A percentile compares a stretch with the other conserved stretches of the same genome.
phyloP scores from a whole-genome alignment of 2,329 filamentous ascomycete genomes.

The Alternaria metachromatica region DNA sequence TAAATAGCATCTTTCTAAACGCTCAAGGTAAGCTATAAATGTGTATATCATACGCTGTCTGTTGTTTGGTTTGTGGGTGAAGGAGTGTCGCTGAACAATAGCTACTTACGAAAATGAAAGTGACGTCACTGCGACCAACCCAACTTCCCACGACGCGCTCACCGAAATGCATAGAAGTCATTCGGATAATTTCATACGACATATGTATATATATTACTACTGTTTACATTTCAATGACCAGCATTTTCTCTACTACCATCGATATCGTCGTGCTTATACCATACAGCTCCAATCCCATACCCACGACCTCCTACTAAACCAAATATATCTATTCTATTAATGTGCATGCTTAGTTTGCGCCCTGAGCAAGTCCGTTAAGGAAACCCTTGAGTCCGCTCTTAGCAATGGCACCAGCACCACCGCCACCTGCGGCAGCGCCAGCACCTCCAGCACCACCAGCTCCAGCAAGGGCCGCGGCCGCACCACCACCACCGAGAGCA shows the following conservation, averaged over 20 bases:
- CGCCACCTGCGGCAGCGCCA: not conserved
- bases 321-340: not conserved
- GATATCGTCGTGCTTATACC: not conserved
- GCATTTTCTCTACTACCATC: not conserved
- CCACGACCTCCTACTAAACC: not conserved
- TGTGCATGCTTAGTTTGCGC: not conserved
- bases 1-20: not conserved
- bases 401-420: not conserved
- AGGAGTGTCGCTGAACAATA: not conserved
- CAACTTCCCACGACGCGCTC: not conserved
- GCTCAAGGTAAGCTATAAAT: not conserved
- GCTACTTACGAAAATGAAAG: not conserved
- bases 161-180: not conserved
- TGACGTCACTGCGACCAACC: not conserved
- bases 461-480: not conserved
- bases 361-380: not conserved
- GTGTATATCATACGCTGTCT: not conserved
- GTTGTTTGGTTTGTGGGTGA: not conserved
- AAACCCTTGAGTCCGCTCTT: not conserved
- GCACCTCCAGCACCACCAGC: not conserved
- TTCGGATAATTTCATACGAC: not conserved
- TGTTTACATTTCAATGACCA: constrained; percentile 1
- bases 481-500: not conserved
- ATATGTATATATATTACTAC: not conserved
- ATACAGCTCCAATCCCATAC: not conserved